Evolutionary conservation across 352 stramenopile genomes (phyloP), one percentile per base, ranked within the genome.

Genomic region (Pythium insidiosum): DNA sequence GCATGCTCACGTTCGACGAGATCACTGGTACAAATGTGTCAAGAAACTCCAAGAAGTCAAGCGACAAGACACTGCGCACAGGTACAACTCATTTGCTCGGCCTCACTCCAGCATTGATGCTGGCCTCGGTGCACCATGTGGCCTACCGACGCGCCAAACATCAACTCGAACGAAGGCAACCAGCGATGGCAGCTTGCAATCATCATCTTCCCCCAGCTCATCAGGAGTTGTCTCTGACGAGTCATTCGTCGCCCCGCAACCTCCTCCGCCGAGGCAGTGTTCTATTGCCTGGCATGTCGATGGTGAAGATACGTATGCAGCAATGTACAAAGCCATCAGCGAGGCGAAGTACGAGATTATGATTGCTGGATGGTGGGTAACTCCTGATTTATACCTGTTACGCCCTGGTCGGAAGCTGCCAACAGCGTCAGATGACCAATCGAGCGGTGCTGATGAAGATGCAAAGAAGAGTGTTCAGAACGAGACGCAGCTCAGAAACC

Each of bases 321-420:
- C 83, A 9, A 90, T 96, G 66, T 85, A 76, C 48, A 73, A 90
- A 29, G 84, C 84, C n/a, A 85, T 96, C 41, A 70, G 62, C 7
- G 74, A 72, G 24, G 86, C 87, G 5, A 92, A 89, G 63, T 86
- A 80, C 43, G 74, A 95, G 43, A 91, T 96, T 21, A 61, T 96
- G 29, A 95, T 96, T 49, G 82, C 84, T 12, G 87, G 80, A 13
- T 96, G 87, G 87, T 95, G 88, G 82, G 68, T 95, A 11, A 83
- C 71, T 40, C 84, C 84, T 0, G 78, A 93, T 47, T 41, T 95
- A 38, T 84, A 86, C n/a, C 57, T 96, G 33, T 46, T 88, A 10
- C 66, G 87, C 19, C 77, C 77, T 20, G 44, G 64, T 4, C 64
- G 75, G 24, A 84, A 87, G 38, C 39, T 91, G 21, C 57, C 60